Percentiles rank a stretch among this genome's conserved stretches.
Evolutionary conservation across 495 filamentous ascomycete species (phyloP).

Genomic region (Neohortaea acidophila): DNA sequence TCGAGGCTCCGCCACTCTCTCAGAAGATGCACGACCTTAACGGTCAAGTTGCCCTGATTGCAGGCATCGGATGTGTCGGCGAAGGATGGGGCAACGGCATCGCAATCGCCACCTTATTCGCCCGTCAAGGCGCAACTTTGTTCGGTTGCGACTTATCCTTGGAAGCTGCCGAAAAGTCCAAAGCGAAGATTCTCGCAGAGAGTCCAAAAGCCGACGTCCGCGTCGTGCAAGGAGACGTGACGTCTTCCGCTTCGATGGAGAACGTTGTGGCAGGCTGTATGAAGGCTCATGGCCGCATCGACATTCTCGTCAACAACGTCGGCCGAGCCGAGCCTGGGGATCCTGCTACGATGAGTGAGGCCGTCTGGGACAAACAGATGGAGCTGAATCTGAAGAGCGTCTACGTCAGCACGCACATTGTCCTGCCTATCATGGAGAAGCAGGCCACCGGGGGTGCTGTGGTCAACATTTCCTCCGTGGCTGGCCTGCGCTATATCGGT

Average conservation of each 20-base stretch:
- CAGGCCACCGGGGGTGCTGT: slow-evolving; percentile 25
- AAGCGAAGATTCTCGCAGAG: not conserved
- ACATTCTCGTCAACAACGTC: slow-evolving; percentile 41
- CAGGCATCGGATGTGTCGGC: slow-evolving; percentile 25
- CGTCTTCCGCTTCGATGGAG: slow-evolving; percentile 28
- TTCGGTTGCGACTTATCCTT: slow-evolving; percentile 11
- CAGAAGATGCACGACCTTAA: too few relatives aligned
- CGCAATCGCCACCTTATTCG: slow-evolving; percentile 8
- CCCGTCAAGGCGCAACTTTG: slow-evolving; percentile 6
- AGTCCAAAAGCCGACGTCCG: slow-evolving; percentile 18
- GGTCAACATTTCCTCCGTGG: slow-evolving; percentile 32
- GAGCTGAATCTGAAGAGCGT: slow-evolving; percentile 34
- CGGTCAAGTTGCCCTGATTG: slow-evolving; percentile 35
- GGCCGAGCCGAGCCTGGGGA: slow-evolving; percentile 34
- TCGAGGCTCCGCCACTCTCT: too few relatives aligned
- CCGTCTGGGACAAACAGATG: slow-evolving; percentile 35
- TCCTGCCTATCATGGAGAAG: slow-evolving; percentile 36
- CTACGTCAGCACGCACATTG: slow-evolving; percentile 31
- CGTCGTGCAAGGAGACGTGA: slow-evolving; percentile 33
- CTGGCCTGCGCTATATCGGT: slow-evolving; percentile 35
- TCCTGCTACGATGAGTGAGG: slow-evolving; percentile 33
- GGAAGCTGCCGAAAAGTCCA: not conserved
- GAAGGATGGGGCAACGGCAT: slow-evolving; percentile 11
- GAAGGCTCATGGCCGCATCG: slow-evolving; percentile 34
- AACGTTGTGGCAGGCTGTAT: slow-evolving; percentile 33